phyloP scores from a whole-genome alignment of 2,329 filamentous ascomycete genomes.

The Albifimbria verrucaria region DNA sequence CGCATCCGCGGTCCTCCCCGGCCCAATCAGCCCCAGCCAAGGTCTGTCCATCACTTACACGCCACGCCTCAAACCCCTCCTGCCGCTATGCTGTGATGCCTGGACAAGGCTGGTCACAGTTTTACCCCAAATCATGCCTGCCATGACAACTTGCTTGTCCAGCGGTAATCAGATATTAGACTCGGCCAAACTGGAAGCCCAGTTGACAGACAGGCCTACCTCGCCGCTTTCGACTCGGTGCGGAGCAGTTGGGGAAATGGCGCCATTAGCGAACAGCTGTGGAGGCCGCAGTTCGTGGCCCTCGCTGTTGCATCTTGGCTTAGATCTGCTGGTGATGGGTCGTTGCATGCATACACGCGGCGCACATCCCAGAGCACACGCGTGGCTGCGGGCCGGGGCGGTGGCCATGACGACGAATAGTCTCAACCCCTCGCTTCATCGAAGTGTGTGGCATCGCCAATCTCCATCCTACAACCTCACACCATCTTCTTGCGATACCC shows the following conservation, averaged over 20 bases:
- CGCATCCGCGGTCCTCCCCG: not conserved
- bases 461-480: not conserved
- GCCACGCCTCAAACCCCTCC: not conserved
- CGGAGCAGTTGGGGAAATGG: conserved; percentile 1
- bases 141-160: too few species aligned
- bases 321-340: not conserved
- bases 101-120: too few species aligned
- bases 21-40: not conserved
- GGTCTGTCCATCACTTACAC: not conserved
- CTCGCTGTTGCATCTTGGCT: not conserved
- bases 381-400: not conserved
- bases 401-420: not conserved
- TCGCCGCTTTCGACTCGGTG: too few species aligned
- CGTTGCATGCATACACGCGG: not conserved
- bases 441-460: not conserved
- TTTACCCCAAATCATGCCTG: too few species aligned
- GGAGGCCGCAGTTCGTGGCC: not conserved
- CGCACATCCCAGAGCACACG: not conserved
- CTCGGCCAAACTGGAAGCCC: not conserved
- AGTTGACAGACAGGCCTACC: too few species aligned
- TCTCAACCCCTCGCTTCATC: too few species aligned
- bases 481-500: not conserved
- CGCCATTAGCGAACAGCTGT: not conserved
- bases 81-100: too few species aligned
- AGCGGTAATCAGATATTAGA: not conserved